phyloP scores from a whole-genome alignment of 257 asterid genomes.

The Rhazya stricta region DNA sequence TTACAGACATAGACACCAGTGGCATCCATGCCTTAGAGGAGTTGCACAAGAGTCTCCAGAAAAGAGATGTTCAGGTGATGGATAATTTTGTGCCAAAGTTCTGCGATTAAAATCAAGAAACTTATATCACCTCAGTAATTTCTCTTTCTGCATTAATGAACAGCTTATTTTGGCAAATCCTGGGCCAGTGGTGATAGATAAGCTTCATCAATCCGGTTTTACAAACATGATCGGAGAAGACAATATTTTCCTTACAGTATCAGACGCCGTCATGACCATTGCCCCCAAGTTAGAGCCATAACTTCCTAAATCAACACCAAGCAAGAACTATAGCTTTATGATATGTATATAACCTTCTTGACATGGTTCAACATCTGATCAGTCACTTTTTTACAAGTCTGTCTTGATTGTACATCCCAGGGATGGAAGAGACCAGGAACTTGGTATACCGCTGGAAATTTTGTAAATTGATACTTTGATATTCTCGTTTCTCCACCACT shows the following conservation, averaged over 20 bases:
- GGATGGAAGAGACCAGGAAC: neutral
- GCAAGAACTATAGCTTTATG: neutral
- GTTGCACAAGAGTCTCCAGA: conserved; percentile 45
- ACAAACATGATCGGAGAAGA: conserved; percentile 50
- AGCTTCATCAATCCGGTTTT: conserved; percentile 54
- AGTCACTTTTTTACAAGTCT: neutral
- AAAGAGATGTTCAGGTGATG: conserved; percentile 52
- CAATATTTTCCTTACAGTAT: conserved; percentile 64
- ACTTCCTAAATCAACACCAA: neutral
- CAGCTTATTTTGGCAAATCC: conserved; percentile 86
- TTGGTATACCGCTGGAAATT: neutral
- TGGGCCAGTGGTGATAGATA: conserved; percentile 58
- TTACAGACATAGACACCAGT: conserved; percentile 82
- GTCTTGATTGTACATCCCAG: neutral
- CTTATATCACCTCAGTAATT: neutral
- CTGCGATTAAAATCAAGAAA: neutral
- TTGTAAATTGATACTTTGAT: neutral
- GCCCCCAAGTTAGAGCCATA: conserved; percentile 77
- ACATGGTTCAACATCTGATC: neutral
- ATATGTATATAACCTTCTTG: neutral
- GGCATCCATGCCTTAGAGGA: conserved; percentile 86
- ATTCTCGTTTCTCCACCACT: neutral
- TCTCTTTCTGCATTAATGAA: neutral
- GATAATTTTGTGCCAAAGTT: neutral
- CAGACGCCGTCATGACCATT: conserved; percentile 55